Evolutionary conservation across 345 rosid genomes (phyloP).

Genomic region (Eucalyptus pauciflora): DNA sequence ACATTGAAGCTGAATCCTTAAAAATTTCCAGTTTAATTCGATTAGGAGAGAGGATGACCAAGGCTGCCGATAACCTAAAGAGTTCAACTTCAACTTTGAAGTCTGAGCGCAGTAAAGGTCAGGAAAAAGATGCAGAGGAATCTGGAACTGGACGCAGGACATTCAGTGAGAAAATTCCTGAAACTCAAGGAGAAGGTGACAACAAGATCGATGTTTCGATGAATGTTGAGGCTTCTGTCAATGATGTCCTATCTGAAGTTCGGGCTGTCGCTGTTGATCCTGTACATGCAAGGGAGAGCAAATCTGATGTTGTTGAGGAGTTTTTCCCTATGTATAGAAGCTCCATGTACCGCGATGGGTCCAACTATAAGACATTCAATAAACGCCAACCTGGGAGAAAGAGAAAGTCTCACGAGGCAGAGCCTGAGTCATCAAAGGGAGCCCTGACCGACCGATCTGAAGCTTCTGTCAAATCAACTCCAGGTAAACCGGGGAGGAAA

Average conservation of each 20-base stretch:
- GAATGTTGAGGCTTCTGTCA: constrained; percentile 32
- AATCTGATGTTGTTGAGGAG: constrained; percentile 24
- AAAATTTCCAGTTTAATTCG: constrained; percentile 6
- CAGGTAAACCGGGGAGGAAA: background rate
- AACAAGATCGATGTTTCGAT: constrained; percentile 9
- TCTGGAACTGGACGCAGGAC: constrained; percentile 7
- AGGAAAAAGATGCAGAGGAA: constrained; percentile 4
- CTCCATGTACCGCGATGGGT: constrained; percentile 31
- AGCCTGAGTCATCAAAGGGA: background rate
- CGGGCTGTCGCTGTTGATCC: constrained; percentile 42
- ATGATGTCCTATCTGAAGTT: constrained; percentile 35
- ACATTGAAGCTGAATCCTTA: constrained; percentile 12
- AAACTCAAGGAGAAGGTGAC: constrained; percentile 5
- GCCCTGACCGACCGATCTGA: background rate
- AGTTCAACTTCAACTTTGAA: background rate
- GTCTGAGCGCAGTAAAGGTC: background rate
- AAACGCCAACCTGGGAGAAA: constrained; percentile 13
- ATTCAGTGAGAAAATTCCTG: constrained; percentile 1
- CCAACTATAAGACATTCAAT: constrained; percentile 10
- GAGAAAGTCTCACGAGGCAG: constrained; percentile 18
- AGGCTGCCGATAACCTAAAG: constrained; percentile 7
- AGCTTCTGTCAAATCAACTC: background rate
- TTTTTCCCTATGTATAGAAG: constrained; percentile 58
- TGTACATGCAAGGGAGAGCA: constrained; percentile 13
- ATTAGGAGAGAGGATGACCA: constrained; percentile 14